Conservation (phyloP, 2,329 filamentous ascomycete species). For the Apiospora koreana region DNA sequence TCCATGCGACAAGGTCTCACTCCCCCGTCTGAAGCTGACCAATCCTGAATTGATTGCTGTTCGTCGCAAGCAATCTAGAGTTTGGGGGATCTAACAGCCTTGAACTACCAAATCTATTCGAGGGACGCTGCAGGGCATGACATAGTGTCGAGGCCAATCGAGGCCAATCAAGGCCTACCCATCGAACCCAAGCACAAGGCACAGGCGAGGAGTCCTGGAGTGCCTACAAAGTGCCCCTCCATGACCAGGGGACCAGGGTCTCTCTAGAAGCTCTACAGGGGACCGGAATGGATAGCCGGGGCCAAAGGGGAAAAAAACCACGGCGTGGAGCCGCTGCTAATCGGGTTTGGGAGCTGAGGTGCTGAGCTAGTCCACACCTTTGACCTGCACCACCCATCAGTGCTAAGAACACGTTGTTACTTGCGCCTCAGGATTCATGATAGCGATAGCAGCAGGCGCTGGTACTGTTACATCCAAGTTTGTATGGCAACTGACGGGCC, state of each 20-base stretch:
- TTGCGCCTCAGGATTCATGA: neutral
- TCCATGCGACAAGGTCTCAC: neutral
- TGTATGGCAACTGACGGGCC: neutral
- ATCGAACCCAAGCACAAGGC: no score
- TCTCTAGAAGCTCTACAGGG: neutral
- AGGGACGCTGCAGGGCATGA: neutral
- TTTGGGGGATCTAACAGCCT: neutral
- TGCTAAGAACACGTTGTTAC: slow-evolving; percentile 20
- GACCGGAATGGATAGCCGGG: slow-evolving; percentile 1
- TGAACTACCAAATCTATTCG: neutral
- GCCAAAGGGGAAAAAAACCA: neutral
- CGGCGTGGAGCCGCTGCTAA: slow-evolving; percentile 8
- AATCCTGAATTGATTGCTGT: neutral
- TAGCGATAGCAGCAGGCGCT: neutral
- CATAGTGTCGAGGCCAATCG: neutral
- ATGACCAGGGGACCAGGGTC: neutral
- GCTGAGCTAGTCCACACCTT: neutral
- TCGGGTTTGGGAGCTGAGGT: slow-evolving; percentile 4
- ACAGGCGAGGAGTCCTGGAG: no score
- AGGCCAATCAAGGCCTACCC: neutral
- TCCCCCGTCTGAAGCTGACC: neutral
- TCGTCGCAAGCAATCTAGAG: neutral
- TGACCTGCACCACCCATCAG: no score
- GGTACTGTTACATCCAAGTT: neutral
- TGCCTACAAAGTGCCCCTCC: neutral